Conservation (phyloP, 2,329 filamentous ascomycete genomes). For the Talaromyces sp. region DNA sequence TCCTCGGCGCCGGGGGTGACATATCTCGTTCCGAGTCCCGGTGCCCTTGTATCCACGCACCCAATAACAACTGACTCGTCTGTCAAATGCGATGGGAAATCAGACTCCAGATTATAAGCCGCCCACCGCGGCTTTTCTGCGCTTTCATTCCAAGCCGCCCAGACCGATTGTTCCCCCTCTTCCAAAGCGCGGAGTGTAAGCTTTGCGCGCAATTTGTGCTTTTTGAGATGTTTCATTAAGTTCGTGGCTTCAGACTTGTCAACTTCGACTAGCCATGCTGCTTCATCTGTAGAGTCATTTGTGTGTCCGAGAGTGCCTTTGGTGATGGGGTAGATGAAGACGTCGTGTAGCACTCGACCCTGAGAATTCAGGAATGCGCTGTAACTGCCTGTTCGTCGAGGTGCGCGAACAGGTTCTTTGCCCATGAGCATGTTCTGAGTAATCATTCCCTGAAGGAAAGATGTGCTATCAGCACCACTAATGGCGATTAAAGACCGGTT, state of each 20-base stretch:
- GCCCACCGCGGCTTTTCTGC: constrained; percentile 33
- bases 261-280: constrained; percentile 73
- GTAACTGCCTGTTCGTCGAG: constrained; percentile 60
- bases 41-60: constrained; percentile 40
- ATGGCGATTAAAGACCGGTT: constrained; percentile 76
- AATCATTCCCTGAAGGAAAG: constrained; percentile 83
- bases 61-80: constrained; percentile 28
- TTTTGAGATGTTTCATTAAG: constrained; percentile 69
- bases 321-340: constrained; percentile 71
- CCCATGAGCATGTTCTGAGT: constrained; percentile 64
- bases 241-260: constrained; percentile 63
- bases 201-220: constrained; percentile 82
- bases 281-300: constrained; percentile 24
- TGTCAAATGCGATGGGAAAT: constrained; percentile 30
- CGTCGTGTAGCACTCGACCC: constrained; percentile 81
- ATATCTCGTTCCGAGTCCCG: constrained; percentile 39
- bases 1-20: constrained; percentile 37
- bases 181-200: constrained; percentile 65
- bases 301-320: constrained; percentile 26
- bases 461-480: constrained; percentile 71
- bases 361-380: constrained; percentile 80
- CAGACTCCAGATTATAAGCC: constrained; percentile 37
- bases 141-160: constrained; percentile 66
- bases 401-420: constrained; percentile 36
- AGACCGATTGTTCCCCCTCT: constrained; percentile 63